Percentiles rank a stretch among this genome's conserved stretches.
Evolutionary conservation across 352 stramenopile genomes (phyloP).

Genomic region (Blastocystis sp.): DNA sequence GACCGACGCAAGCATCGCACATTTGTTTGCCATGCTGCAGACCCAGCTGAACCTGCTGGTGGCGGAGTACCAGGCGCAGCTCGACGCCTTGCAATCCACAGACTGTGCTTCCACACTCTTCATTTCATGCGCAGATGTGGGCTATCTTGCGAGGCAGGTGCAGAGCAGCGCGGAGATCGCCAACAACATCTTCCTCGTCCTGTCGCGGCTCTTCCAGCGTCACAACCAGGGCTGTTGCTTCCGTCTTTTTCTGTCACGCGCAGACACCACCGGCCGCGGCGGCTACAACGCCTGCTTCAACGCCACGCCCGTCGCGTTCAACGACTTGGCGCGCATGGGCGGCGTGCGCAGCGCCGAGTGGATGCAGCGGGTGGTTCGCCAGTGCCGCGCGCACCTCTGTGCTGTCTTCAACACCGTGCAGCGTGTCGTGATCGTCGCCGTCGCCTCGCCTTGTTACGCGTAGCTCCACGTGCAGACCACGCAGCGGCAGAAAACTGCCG

Average conservation of each 20-base stretch:
- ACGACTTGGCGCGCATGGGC: neutral
- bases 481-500: neutral
- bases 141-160: neutral
- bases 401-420: neutral
- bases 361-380: neutral
- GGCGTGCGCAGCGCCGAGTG: neutral
- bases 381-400: neutral
- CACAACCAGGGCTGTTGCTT: neutral
- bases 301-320: neutral
- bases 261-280: constrained; percentile 3
- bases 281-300: constrained; percentile 51
- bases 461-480: neutral
- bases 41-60: neutral
- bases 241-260: neutral
- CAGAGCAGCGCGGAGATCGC: constrained; percentile 4
- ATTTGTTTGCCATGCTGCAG: constrained; percentile 26
- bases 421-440: neutral
- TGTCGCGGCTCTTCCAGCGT: neutral
- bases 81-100: neutral
- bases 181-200: constrained; percentile 26
- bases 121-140: neutral
- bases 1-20: neutral
- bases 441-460: neutral
- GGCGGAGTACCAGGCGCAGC: neutral
- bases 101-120: neutral